phyloP scores from a whole-genome alignment of 2,329 filamentous ascomycete species.

The Cephalotrichum gorgonifer region DNA sequence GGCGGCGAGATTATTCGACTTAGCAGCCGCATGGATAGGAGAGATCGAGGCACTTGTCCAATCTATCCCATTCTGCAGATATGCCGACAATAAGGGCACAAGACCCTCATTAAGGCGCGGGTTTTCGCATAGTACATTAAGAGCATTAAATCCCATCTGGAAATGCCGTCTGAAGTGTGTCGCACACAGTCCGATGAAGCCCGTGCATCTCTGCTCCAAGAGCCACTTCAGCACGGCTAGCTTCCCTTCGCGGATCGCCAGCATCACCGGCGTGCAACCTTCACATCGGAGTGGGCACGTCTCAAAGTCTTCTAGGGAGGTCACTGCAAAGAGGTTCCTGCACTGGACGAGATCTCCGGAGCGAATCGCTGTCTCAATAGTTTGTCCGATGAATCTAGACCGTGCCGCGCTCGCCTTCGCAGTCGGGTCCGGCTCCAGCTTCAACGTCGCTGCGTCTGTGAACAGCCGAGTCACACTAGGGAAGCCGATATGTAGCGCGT shows the following conservation, averaged over 20 bases:
- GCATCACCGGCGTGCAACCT: constrained; percentile 1
- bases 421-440: background rate
- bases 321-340: background rate
- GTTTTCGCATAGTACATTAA: background rate
- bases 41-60: constrained; percentile 2
- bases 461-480: constrained; percentile 1
- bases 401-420: background rate
- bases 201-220: background rate
- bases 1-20: background rate
- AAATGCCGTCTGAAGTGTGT: background rate
- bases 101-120: background rate
- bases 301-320: constrained; percentile 1
- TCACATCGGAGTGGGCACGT: constrained; percentile 1
- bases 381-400: background rate
- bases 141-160: constrained; percentile 1
- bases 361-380: background rate
- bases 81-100: background rate
- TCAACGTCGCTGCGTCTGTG: background rate
- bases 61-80: background rate
- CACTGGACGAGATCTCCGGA: background rate
- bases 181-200: constrained; percentile 2
- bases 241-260: constrained; percentile 1
- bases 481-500: constrained; percentile 3
- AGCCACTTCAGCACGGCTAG: background rate
- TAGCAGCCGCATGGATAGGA: background rate